Base-by-base conservation (phyloP, 2,329 filamentous ascomycete species). In the Fusarium mundagurra region DNA sequence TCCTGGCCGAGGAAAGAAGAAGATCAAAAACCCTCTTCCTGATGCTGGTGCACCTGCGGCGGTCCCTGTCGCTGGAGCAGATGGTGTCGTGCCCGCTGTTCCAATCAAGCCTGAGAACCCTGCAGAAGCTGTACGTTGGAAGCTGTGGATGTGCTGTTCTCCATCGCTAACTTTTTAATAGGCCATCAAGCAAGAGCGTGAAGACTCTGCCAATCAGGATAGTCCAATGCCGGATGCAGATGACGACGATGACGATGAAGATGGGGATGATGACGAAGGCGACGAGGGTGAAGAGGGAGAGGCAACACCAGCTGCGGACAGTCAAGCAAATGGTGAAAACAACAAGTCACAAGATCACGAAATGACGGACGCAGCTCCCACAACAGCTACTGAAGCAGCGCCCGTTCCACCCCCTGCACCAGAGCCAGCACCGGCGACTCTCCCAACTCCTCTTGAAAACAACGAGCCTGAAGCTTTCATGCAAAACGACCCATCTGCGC, bases 1-100 rank as follows among this genome's bases (percentile, higher is more conserved):
- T 0, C 91, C 93, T 41, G 94, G 94, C 13, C 90, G 94, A 71
- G 94, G 94, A 22, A 88, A 91, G 71, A 96, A 92, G 87, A 95
- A 93, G 88, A 93, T 92, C 83, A 94, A 92, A 81, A 80, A 85
- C 76, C 83, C 84, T 22, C 69, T 84, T 18, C 83, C 83, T 4
- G 78, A 81, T 17, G 77, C 81, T 31, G 81, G 78, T 6, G 82
- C 84, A 76, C 59, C 72, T 16, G 61, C 67, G 33, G 80, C 81
- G 31, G 82, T 84, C 38, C 80, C 81, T 41, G 81, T 64, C 31
- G 82, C 84, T 51, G 80, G 80, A 36, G 81, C 67, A n/a, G 67
- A 75, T 29, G 86, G 84, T 36, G 81, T 82, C 31, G 76, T 83
- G 5, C 79, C 82, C 33, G 76, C 83, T 13, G 79, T 84, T 73